These are phyloP conservation scores for Tricharina praecox DNA, from an alignment of 495 filamentous ascomycete genomes.

Conservation along the genomic window DNA sequence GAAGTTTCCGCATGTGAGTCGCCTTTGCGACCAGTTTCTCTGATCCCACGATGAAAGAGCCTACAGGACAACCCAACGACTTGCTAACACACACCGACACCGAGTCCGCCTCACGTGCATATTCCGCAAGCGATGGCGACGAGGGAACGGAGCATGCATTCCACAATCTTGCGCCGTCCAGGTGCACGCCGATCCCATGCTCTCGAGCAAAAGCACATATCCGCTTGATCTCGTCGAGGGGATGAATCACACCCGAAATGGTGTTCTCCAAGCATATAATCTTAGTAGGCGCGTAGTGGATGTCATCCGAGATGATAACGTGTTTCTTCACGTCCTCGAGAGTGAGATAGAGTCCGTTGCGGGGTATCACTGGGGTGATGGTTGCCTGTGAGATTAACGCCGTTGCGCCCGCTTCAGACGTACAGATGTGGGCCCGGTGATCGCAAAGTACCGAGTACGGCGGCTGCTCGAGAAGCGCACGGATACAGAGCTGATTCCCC, in stretches of 20 bases:
- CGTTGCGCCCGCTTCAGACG: slow-evolving; percentile 57
- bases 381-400: slow-evolving; percentile 44
- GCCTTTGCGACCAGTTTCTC: slow-evolving; percentile 45
- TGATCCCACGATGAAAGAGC: slow-evolving; percentile 57
- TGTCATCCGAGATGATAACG: slow-evolving; percentile 34
- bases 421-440: slow-evolving; percentile 45
- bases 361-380: slow-evolving; percentile 40
- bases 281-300: slow-evolving; percentile 54
- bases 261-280: slow-evolving; percentile 81
- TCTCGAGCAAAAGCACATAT: slow-evolving; percentile 55
- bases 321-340: slow-evolving; percentile 53
- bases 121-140: slow-evolving; percentile 41
- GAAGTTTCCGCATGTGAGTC: slow-evolving; percentile 63
- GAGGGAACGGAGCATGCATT: slow-evolving; percentile 46
- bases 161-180: slow-evolving; percentile 77
- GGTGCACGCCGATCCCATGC: slow-evolving; percentile 54
- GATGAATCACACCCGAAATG: slow-evolving; percentile 59
- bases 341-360: slow-evolving; percentile 55
- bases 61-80: slow-evolving; percentile 75
- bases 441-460: slow-evolving; percentile 58
- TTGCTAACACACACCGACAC: slow-evolving; percentile 77
- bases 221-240: slow-evolving; percentile 45
- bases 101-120: slow-evolving; percentile 56
- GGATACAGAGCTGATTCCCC: slow-evolving; percentile 65
- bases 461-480: slow-evolving; percentile 49